phyloP scores from a whole-genome alignment of 2,329 filamentous ascomycete genomes.

The Sporothrix sp. region DNA sequence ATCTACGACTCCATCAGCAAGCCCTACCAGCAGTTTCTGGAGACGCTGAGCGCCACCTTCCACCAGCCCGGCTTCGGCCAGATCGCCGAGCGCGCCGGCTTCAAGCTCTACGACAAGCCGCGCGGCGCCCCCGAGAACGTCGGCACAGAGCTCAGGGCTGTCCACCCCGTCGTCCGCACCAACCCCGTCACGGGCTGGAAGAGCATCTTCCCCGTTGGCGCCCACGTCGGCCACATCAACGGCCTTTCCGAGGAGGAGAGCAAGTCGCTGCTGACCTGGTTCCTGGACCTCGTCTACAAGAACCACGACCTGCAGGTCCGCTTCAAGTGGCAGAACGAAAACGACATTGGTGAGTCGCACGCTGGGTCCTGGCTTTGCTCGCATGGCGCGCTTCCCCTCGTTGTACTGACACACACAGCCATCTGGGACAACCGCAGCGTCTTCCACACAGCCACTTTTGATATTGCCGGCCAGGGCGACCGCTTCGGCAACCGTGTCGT shows the following conservation, averaged over 20 bases:
- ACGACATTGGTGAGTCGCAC: slow-evolving; percentile 31
- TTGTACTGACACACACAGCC: slow-evolving; percentile 19
- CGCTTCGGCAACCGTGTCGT: slow-evolving; percentile 44
- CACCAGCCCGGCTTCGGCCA: slow-evolving; percentile 40
- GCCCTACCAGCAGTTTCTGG: slow-evolving; percentile 45
- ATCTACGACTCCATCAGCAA: slow-evolving; percentile 39
- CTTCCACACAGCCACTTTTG: slow-evolving; percentile 48
- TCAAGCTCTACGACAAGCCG: slow-evolving; percentile 35
- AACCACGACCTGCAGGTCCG: slow-evolving; percentile 49
- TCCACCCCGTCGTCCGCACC: slow-evolving; percentile 46
- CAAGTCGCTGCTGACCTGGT: slow-evolving; percentile 38
- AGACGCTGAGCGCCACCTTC: slow-evolving; percentile 46
- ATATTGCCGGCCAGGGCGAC: slow-evolving; percentile 37
- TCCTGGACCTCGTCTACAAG: slow-evolving; percentile 39
- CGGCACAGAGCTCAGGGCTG: slow-evolving; percentile 36
- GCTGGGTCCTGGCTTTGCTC: no score
- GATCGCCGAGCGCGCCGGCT: slow-evolving; percentile 34
- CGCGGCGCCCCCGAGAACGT: slow-evolving; percentile 43
- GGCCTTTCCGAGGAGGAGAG: slow-evolving; percentile 39
- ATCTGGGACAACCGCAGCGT: slow-evolving; percentile 51
- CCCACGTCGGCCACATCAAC: slow-evolving; percentile 43
- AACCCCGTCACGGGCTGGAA: slow-evolving; percentile 52
- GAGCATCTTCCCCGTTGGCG: slow-evolving; percentile 41
- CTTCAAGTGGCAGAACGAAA: slow-evolving; percentile 32
- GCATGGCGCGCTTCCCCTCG: no score